phyloP scores from a whole-genome alignment of 768 basidiomycete genomes.

The Infundibulicybe gibba region DNA sequence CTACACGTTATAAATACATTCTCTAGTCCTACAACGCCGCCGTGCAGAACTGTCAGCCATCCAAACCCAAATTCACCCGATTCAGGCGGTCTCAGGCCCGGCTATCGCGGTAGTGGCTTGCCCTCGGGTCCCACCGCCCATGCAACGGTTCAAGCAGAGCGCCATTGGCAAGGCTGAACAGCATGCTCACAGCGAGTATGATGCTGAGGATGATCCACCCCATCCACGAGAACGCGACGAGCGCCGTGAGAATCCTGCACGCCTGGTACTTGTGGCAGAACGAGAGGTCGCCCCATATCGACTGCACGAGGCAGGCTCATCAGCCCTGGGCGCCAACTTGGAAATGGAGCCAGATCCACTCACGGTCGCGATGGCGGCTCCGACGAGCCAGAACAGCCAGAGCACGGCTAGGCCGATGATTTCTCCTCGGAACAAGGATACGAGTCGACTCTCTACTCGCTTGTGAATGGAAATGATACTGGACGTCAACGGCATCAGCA shows the following conservation, averaged over 20 bases:
- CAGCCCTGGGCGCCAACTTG: too few species aligned
- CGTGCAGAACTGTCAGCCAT: too few species aligned
- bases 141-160: slow-evolving; percentile 57
- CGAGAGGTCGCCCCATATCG: slow-evolving; percentile 59
- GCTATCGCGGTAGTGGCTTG: slow-evolving; percentile 29
- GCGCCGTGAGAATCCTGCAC: slow-evolving; percentile 65
- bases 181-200: slow-evolving; percentile 48
- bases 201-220: slow-evolving; percentile 61
- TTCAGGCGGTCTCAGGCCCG: too few species aligned
- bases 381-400: slow-evolving; percentile 72
- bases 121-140: slow-evolving; percentile 53
- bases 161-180: slow-evolving; percentile 58
- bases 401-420: slow-evolving; percentile 58
- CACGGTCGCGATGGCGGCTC: slow-evolving; percentile 63
- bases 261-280: slow-evolving; percentile 57
- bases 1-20: too few species aligned
- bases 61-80: too few species aligned
- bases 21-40: too few species aligned
- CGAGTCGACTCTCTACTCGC: slow-evolving; percentile 53
- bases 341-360: too few species aligned
- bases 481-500: neutral
- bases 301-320: slow-evolving; percentile 19
- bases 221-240: slow-evolving; percentile 78
- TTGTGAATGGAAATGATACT: slow-evolving; percentile 58
- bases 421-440: slow-evolving; percentile 62